Base-by-base conservation (phyloP, 2,329 filamentous ascomycete genomes). In the Daldinia sp. region DNA sequence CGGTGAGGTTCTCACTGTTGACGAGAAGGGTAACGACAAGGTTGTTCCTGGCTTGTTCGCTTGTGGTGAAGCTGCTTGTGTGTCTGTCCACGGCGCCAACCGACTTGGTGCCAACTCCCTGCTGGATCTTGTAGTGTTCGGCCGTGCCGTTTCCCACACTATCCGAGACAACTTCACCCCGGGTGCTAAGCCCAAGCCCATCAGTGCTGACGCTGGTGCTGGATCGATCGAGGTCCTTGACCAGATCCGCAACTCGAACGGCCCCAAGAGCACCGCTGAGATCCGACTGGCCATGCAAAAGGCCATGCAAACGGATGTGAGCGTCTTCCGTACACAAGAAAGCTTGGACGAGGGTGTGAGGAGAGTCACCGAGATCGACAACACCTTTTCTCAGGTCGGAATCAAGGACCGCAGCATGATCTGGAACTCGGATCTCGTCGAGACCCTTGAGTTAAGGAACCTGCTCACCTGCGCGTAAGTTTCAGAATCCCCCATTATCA, bases 371-470 rank as follows among this genome's bases (percentile, higher is more conserved):
- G 90, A 93, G 74, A 93, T 98, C 75, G 95, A 98, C 81, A 82
- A 88, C 76, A 87, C 86, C 77, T 98, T 92, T 84, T 83, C 86
- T 76, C 87, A 98, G 78, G 91, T 98, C 75, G 93, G 93, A 78
- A 98, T 93, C 85, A 97, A 97, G 89, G 95, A 98, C 83, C 92
- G 96, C 82, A 97, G 93, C 88, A 98, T 98, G 95, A 98, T 98
- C 86, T 98, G 95, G 95, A 98, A 98, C 90, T 94, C 93, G 26
- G 95, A 98, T 79, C 89, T 98, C 42, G 93, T 97, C 70, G 95
- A 98, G 88, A 97, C 95, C 6, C 89, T 99, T 63, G 96, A 99
- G 84, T 87, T 98, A 78, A 89, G 94, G 79, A 99, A 99, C 83
- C 83, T 99, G 78, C 85, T 99, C 79, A 98, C 96, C 78, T 98